Evolutionary conservation across 257 asterid species (phyloP).

Genomic region (Catharanthus roseus): DNA sequence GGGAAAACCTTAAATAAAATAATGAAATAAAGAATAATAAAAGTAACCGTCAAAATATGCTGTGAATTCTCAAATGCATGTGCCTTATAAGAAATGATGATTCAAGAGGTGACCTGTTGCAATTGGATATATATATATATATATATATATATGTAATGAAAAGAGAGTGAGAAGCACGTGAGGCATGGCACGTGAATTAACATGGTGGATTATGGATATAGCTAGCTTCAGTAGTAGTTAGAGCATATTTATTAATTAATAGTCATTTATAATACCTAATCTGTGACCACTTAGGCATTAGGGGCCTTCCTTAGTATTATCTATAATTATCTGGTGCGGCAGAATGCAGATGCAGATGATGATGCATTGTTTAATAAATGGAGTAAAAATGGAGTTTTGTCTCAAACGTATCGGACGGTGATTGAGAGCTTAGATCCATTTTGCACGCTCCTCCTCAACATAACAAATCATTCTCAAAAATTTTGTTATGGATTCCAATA

Average conservation of each 20-base stretch:
- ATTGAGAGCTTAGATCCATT: background rate
- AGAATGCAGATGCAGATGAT: background rate
- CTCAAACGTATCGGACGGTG: background rate
- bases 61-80: background rate
- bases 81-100: too few relatives aligned
- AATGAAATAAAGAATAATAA: background rate
- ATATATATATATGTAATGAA: too few relatives aligned
- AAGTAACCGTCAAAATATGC: background rate
- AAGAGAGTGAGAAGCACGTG: constrained; percentile 11
- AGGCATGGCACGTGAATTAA: background rate
- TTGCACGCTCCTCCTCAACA: constrained; percentile 10
- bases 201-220: background rate
- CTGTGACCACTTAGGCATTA: background rate
- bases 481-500: too few relatives aligned
- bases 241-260: background rate
- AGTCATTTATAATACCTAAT: constrained; percentile 1
- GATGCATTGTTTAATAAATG: background rate
- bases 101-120: background rate
- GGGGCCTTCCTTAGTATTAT: too few relatives aligned
- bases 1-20: too few relatives aligned
- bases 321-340: too few relatives aligned
- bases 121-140: background rate
- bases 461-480: background rate
- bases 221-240: background rate
- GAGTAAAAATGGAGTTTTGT: background rate